Evolutionary conservation across 2,329 filamentous ascomycete species (phyloP), one percentile per base, ranked within the genome.

Genomic region (Fusarium citri): DNA sequence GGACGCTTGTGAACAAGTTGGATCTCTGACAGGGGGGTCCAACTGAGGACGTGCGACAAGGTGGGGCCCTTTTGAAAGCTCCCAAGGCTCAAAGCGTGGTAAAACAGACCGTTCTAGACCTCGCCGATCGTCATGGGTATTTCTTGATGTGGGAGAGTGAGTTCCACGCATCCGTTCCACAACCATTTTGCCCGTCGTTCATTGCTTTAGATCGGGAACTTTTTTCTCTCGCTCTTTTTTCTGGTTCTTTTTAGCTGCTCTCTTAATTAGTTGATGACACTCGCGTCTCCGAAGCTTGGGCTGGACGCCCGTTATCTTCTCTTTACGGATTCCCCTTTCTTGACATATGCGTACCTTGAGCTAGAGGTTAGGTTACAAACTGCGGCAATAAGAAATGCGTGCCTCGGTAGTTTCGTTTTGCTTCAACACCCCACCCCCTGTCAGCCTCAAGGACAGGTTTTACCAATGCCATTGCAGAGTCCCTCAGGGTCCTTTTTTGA

Each of bases 21-120:
- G 41, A 53, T 53, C 49, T 25, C 20, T 43, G 43, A 58, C 68
- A 66, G 68, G 73, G 73, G 72, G 68, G 42, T 50, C 18, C n/a
- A 37, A 37, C 54, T 51, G 49, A 64, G 58, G 53, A 40, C 31
- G 48, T 23, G 31, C 23, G 22, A 34, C 23, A 25, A 37, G 18
- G 45, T 42, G 47, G 66, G 53, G 55, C 57, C 51, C 30, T 41
- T 51, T 37, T 43, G 54, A 56, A 51, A 26, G 48, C 49, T 25
- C 31, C 34, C 20, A 41, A 53, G 18, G 22, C 54, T 65, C 54
- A 49, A 69, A 48, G 60, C 45, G 43, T 65, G 57, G 41, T 50
- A 56, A 41, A 54, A 43, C 43, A 73, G 73, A 71, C 73, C 66
- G 73, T 71, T 75, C 73, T 71, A 75, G 73, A 75, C 59, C 55